A percentile compares a stretch with the other conserved stretches of the same genome.
phyloP scores from a whole-genome alignment of 352 stramenopile genomes.

The Globisporangium canariense region DNA sequence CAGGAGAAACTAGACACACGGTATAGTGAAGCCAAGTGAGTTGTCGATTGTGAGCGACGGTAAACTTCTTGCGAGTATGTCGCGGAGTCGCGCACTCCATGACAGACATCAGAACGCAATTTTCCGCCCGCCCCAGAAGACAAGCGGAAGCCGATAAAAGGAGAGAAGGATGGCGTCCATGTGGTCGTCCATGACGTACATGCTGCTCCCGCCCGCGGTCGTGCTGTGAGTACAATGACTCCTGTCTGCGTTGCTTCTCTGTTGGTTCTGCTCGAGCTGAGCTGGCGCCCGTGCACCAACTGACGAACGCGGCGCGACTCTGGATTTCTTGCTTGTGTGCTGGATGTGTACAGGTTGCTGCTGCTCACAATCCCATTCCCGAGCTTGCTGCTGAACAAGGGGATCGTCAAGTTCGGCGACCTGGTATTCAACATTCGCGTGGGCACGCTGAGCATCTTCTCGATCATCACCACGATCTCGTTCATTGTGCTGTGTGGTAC shows the following conservation, averaged over 20 bases:
- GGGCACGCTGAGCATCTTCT: constrained; percentile 67
- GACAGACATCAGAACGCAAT: constrained; percentile 6
- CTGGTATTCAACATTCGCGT: constrained; percentile 73
- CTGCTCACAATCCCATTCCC: constrained; percentile 81
- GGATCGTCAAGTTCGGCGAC: constrained; percentile 72
- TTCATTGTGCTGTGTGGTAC: constrained; percentile 59
- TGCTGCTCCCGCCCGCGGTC: constrained; percentile 72
- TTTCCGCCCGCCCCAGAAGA: background rate
- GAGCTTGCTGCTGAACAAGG: constrained; percentile 48
- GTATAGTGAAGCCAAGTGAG: no score
- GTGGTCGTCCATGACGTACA: constrained; percentile 78
- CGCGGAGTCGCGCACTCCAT: background rate
- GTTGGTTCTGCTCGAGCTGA: no score
- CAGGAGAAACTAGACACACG: no score
- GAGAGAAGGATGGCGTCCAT: constrained; percentile 43
- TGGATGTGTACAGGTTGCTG: constrained; percentile 40
- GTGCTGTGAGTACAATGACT: constrained; percentile 50
- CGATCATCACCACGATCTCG: constrained; percentile 68
- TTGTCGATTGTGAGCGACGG: no score
- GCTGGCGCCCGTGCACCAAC: no score
- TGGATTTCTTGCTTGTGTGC: constrained; percentile 9
- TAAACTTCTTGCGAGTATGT: no score
- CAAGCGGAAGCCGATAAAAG: background rate
- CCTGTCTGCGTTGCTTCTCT: background rate
- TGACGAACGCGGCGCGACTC: background rate